Conservation (phyloP, 148 eudicot species). For the Rhododendron mucronatum region DNA sequence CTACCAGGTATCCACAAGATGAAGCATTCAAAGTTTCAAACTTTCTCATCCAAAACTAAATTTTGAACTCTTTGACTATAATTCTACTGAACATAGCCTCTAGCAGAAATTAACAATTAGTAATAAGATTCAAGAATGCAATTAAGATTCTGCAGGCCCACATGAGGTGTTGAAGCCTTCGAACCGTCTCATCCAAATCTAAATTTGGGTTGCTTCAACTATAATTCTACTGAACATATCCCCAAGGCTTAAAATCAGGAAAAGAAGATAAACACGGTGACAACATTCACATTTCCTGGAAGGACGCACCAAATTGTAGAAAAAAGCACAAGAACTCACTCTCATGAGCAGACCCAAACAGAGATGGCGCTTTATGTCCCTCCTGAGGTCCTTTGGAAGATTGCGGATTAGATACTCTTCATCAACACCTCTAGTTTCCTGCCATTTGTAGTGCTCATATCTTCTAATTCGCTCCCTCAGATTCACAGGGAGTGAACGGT, state of each 20-base stretch:
- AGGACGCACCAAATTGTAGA: background rate
- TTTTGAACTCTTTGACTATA: no score
- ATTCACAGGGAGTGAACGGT: slow-evolving; percentile 72
- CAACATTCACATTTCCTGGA: background rate
- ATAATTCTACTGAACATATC: no score
- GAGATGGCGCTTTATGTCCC: slow-evolving; percentile 94
- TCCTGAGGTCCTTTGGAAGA: slow-evolving; percentile 87
- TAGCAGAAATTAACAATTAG: no score
- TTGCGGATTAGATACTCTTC: slow-evolving; percentile 66
- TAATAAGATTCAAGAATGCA: no score
- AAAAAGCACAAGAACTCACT: slow-evolving; percentile 34
- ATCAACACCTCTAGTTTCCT: slow-evolving; percentile 88
- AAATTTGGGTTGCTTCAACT: no score
- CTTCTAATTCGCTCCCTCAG: slow-evolving; percentile 83
- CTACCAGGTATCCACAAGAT: no score
- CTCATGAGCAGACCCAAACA: slow-evolving; percentile 72
- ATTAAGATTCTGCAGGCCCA: no score
- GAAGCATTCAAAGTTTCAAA: no score
- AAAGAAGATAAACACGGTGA: no score
- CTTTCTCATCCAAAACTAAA: background rate
- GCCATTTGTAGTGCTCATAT: slow-evolving; percentile 92
- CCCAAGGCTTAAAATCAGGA: no score
- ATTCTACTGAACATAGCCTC: no score
- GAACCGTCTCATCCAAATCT: background rate
- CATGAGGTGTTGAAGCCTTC: no score